phyloP scores from a whole-genome alignment of 148 eudicot genomes.

The Fagopyrum esculentum region DNA sequence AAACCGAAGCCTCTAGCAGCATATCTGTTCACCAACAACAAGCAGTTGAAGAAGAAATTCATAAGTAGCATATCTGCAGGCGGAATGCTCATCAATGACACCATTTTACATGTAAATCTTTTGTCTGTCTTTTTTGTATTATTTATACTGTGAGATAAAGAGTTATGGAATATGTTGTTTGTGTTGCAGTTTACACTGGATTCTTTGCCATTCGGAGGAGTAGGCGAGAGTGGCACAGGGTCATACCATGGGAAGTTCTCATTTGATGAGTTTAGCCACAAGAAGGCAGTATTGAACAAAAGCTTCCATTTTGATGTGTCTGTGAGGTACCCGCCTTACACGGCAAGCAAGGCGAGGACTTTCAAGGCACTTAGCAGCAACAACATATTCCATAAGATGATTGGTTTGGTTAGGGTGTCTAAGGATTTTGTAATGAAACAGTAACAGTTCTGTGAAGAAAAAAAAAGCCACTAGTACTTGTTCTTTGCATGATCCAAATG shows the following conservation, averaged over 20 bases:
- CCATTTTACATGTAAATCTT: slow-evolving; percentile 44
- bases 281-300: slow-evolving; percentile 53
- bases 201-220: slow-evolving; percentile 70
- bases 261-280: slow-evolving; percentile 62
- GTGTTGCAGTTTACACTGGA: slow-evolving; percentile 41
- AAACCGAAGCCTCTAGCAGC: slow-evolving; percentile 72
- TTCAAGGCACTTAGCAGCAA: slow-evolving; percentile 42
- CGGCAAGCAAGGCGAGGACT: slow-evolving; percentile 30
- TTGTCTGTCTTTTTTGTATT: background rate
- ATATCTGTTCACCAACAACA: slow-evolving; percentile 52
- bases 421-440: slow-evolving; percentile 2
- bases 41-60: slow-evolving; percentile 45
- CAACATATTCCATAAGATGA: slow-evolving; percentile 28
- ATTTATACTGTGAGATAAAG: background rate
- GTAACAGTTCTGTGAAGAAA: background rate
- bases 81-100: slow-evolving; percentile 59
- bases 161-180: background rate
- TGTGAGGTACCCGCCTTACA: slow-evolving; percentile 57
- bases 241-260: slow-evolving; percentile 69
- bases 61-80: slow-evolving; percentile 47
- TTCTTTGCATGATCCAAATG: background rate
- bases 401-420: slow-evolving; percentile 8
- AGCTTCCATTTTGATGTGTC: slow-evolving; percentile 44
- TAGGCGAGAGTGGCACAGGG: slow-evolving; percentile 80
- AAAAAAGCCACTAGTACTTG: background rate